These are phyloP conservation scores for Yamagishiella unicocca DNA, from an alignment of 139 green algal genomes.

Conservation along the genomic window DNA sequence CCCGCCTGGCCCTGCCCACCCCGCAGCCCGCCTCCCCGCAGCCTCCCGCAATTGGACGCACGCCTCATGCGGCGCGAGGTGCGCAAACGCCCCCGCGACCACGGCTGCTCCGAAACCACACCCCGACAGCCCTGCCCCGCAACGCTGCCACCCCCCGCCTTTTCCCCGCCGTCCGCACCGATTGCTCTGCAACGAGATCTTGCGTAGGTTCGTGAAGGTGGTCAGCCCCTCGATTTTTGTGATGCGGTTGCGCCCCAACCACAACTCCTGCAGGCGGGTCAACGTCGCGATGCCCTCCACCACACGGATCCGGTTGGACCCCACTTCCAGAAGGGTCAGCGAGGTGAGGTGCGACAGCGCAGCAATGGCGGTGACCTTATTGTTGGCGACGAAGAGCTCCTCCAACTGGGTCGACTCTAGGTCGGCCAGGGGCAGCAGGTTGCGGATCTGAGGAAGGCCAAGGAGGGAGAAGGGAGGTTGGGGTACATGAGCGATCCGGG, in stretches of 20 bases:
- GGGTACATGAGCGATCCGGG: neutral
- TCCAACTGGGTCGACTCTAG: slow-evolving; percentile 60
- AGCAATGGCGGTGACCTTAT: slow-evolving; percentile 74
- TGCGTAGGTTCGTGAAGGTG: slow-evolving; percentile 46
- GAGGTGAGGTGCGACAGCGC: slow-evolving; percentile 62
- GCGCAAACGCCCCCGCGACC: too few relatives aligned
- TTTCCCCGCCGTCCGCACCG: slow-evolving; percentile 24
- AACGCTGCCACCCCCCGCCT: neutral
- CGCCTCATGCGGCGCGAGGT: too few relatives aligned
- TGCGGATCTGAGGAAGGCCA: slow-evolving; percentile 70
- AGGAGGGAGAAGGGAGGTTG: neutral
- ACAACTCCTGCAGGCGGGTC: slow-evolving; percentile 85
- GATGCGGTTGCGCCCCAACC: slow-evolving; percentile 95
- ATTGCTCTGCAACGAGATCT: slow-evolving; percentile 75
- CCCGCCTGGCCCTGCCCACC: too few relatives aligned
- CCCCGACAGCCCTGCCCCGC: neutral
- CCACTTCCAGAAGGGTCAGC: slow-evolving; percentile 90
- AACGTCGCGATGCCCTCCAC: slow-evolving; percentile 5
- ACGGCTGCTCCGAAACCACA: too few relatives aligned
- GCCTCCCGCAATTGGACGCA: too few relatives aligned
- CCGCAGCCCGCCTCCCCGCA: too few relatives aligned
- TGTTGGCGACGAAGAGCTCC: slow-evolving; percentile 91
- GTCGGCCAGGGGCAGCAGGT: slow-evolving; percentile 66
- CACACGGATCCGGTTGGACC: slow-evolving; percentile 87
- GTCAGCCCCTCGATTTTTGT: slow-evolving; percentile 11